Percentiles rank a stretch among this genome's conserved stretches.
Evolutionary conservation across 2,329 filamentous ascomycete genomes (phyloP).

Genomic region (Penicillium sclerotigenum): DNA sequence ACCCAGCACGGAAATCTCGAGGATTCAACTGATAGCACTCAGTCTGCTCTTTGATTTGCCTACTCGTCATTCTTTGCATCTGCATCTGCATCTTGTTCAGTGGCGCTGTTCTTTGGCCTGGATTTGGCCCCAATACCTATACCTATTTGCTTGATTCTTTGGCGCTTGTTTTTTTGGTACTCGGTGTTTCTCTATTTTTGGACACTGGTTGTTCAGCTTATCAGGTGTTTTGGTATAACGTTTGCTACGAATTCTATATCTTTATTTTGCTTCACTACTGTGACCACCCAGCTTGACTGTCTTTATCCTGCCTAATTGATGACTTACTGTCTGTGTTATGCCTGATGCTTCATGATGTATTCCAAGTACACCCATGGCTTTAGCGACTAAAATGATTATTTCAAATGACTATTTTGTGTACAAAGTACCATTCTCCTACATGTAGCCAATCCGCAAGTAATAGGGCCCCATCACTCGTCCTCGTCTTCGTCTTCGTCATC

Average conservation of each 20-base stretch:
- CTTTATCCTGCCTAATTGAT: constrained; percentile 10
- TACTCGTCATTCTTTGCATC: not conserved
- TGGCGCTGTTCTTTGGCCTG: constrained; percentile 9
- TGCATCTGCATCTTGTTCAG: constrained; percentile 20
- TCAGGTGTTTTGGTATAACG: constrained; percentile 1
- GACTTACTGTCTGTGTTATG: constrained; percentile 6
- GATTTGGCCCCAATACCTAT: not conserved
- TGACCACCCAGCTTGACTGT: not conserved
- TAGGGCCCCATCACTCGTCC: not conserved
- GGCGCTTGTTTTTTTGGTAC: not conserved
- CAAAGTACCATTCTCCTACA: not conserved
- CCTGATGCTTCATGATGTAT: constrained; percentile 17
- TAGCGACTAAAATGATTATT: constrained; percentile 9
- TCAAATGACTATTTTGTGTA: not conserved
- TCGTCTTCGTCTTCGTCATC: not conserved
- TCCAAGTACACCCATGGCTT: not conserved
- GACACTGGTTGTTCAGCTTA: constrained; percentile 5
- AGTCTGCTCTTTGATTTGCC: not conserved
- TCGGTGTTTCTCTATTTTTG: constrained; percentile 4
- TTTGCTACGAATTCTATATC: not conserved
- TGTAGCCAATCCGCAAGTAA: not conserved
- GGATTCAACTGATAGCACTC: constrained; percentile 42
- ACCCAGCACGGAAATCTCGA: constrained; percentile 50
- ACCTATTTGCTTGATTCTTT: constrained; percentile 3
- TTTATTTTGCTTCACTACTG: not conserved